Evolutionary conservation across 2,329 filamentous ascomycete genomes (phyloP).

Genomic region (Botrytis pseudocinerea): DNA sequence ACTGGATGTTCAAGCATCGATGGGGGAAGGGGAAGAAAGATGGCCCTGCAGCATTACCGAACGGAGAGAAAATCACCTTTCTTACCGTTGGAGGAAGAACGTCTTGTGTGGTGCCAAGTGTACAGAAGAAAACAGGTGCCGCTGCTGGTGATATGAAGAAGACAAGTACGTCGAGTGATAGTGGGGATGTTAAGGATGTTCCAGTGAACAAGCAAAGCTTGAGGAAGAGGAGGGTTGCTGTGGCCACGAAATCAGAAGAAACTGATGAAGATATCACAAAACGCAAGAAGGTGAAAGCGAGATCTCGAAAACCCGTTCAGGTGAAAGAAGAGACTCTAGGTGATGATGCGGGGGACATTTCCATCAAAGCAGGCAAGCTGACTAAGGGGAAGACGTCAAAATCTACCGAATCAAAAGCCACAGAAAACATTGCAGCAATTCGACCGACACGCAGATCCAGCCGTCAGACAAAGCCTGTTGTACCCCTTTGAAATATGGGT

Average conservation of each 20-base stretch:
- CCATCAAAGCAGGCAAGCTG: neutral
- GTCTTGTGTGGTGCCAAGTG: conserved; percentile 79
- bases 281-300: conserved; percentile 1
- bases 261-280: neutral
- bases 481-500: neutral
- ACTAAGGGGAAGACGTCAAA: conserved; percentile 24
- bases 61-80: conserved; percentile 80
- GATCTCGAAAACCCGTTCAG: neutral
- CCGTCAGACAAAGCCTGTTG: neutral
- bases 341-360: neutral
- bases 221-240: conserved; percentile 20
- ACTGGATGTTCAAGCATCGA: conserved; percentile 86
- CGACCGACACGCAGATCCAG: neutral
- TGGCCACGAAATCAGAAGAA: neutral
- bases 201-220: neutral
- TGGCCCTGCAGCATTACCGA: conserved; percentile 67
- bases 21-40: conserved; percentile 88
- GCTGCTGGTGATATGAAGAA: conserved; percentile 38
- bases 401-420: conserved; percentile 15
- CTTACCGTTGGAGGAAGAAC: conserved; percentile 89
- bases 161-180: conserved; percentile 46
- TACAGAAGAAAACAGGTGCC: conserved; percentile 72
- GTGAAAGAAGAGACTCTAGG: neutral
- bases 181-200: conserved; percentile 30
- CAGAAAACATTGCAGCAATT: neutral